phyloP scores from a whole-genome alignment of 441 rosid species.

The Eruca vesicaria region DNA sequence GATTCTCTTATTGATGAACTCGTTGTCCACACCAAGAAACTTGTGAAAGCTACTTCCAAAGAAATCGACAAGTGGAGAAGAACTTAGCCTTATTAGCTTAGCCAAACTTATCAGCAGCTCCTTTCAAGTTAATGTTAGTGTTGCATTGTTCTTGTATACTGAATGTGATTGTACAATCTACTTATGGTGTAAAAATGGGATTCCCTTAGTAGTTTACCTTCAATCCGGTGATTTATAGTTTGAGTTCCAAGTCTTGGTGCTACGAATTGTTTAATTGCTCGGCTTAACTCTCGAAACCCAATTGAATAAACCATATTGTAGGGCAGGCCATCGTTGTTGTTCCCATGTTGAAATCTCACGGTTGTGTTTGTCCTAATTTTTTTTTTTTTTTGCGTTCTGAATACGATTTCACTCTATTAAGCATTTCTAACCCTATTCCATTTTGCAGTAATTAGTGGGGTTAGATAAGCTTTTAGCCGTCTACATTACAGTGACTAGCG shows the following conservation, averaged over 20 bases:
- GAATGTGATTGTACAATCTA: conserved; percentile 8
- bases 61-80: conserved; percentile 85
- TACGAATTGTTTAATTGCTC: background rate
- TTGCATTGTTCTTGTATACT: conserved; percentile 2
- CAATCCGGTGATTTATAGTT: background rate
- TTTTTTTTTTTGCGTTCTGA: background rate
- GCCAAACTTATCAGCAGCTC: background rate
- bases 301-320: background rate
- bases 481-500: background rate
- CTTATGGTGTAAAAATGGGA: background rate
- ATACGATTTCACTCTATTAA: background rate
- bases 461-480: background rate
- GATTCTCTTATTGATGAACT: conserved; percentile 62
- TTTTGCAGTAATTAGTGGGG: too few species aligned
- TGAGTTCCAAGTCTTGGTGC: background rate
- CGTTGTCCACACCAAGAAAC: conserved; percentile 59
- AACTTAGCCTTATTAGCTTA: too few species aligned
- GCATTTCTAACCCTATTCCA: too few species aligned
- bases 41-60: conserved; percentile 56
- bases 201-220: conserved; percentile 1
- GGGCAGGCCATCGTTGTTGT: background rate
- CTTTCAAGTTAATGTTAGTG: background rate
- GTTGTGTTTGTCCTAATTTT: too few species aligned
- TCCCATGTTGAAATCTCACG: background rate
- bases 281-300: background rate